A percentile compares a stretch with the other conserved stretches of the same genome.
Evolutionary conservation across 352 stramenopile genomes (phyloP).

Genomic region (Phytophthora rubi): DNA sequence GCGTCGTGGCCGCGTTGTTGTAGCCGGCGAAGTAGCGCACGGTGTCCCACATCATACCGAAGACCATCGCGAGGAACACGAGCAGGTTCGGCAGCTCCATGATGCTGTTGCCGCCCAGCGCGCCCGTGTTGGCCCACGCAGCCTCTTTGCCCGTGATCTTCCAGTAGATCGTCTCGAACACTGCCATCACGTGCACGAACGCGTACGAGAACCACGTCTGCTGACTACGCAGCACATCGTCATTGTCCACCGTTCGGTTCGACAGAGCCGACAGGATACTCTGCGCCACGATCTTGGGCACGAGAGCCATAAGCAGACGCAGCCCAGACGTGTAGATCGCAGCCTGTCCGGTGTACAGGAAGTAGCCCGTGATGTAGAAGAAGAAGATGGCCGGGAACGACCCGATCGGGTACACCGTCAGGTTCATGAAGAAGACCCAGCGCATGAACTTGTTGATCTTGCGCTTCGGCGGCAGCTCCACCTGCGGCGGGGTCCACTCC

Average conservation of each 20-base stretch:
- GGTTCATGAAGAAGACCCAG: slow-evolving; percentile 85
- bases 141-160: slow-evolving; percentile 80
- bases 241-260: slow-evolving; percentile 77
- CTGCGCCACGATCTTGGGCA: slow-evolving; percentile 77
- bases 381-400: slow-evolving; percentile 80
- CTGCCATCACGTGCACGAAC: slow-evolving; percentile 74
- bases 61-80: slow-evolving; percentile 70
- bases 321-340: slow-evolving; percentile 76
- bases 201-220: slow-evolving; percentile 84
- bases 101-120: slow-evolving; percentile 63
- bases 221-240: slow-evolving; percentile 75
- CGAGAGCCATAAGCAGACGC: slow-evolving; percentile 68
- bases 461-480: slow-evolving; percentile 59
- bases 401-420: slow-evolving; percentile 77
- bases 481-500: slow-evolving; percentile 54
- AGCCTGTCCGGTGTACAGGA: slow-evolving; percentile 75
- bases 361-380: slow-evolving; percentile 81
- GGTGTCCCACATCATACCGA: slow-evolving; percentile 67
- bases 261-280: slow-evolving; percentile 72
- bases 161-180: slow-evolving; percentile 80
- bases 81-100: slow-evolving; percentile 77
- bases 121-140: slow-evolving; percentile 71
- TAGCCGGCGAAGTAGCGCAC: slow-evolving; percentile 75
- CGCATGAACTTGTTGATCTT: slow-evolving; percentile 83
- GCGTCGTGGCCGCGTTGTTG: slow-evolving; percentile 71